These are phyloP conservation scores for Cyclotella distinguenda DNA, from an alignment of 108 stramenopile genomes.

Conservation along the genomic window DNA sequence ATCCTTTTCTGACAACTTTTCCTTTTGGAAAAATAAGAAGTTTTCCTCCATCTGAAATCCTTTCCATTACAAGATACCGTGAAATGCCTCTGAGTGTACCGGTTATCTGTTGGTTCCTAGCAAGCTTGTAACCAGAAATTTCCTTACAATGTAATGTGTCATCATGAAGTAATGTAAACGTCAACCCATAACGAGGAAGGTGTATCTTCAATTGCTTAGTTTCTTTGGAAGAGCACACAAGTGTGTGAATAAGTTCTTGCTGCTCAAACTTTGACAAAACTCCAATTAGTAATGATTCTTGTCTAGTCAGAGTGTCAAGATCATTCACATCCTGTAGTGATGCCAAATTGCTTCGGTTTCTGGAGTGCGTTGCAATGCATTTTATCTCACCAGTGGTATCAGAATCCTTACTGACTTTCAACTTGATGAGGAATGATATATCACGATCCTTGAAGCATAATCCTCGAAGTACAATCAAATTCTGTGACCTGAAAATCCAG, in stretches of 20 bases:
- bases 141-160: slow-evolving; percentile 17
- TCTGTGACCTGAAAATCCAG: slow-evolving; percentile 40
- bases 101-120: slow-evolving; percentile 18
- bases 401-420: background rate
- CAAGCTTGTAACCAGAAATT: slow-evolving; percentile 26
- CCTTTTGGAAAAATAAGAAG: slow-evolving; percentile 26
- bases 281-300: slow-evolving; percentile 13
- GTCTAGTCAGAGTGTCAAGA: slow-evolving; percentile 20
- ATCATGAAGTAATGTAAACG: slow-evolving; percentile 16
- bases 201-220: slow-evolving; percentile 16
- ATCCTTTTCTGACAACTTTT: background rate
- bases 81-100: slow-evolving; percentile 24
- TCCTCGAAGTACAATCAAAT: slow-evolving; percentile 34
- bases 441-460: slow-evolving; percentile 28
- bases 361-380: slow-evolving; percentile 12
- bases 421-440: slow-evolving; percentile 21
- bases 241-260: slow-evolving; percentile 16
- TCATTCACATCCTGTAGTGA: background rate
- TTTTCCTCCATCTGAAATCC: background rate
- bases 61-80: slow-evolving; percentile 31
- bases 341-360: background rate
- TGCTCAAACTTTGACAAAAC: slow-evolving; percentile 23
- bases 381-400: slow-evolving; percentile 8
- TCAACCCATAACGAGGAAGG: slow-evolving; percentile 42
- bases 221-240: background rate